Conservation (phyloP, 2,329 filamentous ascomycete species). For the Coleophoma crateriformis region DNA sequence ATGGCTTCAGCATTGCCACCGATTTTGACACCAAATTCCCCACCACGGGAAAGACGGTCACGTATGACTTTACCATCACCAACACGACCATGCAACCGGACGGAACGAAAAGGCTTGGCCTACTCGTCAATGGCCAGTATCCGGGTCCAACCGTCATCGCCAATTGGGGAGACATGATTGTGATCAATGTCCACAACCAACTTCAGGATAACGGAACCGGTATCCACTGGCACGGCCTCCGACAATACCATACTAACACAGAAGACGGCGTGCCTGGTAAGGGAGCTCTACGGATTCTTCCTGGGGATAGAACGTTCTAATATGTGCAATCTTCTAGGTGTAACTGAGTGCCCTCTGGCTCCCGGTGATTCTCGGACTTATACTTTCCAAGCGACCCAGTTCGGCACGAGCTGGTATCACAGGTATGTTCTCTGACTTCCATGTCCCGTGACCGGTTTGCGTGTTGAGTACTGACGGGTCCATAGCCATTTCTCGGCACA, state of each 20-base stretch:
- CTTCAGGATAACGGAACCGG: slow-evolving; percentile 24
- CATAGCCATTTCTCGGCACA: slow-evolving; percentile 41
- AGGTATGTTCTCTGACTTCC: too few relatives aligned
- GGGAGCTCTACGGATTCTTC: neutral
- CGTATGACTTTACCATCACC: slow-evolving; percentile 8
- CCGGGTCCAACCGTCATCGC: slow-evolving; percentile 15
- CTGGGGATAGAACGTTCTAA: neutral
- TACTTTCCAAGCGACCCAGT: slow-evolving; percentile 8
- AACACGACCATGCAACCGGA: slow-evolving; percentile 12
- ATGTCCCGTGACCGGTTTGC: too few relatives aligned
- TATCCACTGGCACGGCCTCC: slow-evolving; percentile 43
- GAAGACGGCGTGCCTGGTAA: slow-evolving; percentile 30
- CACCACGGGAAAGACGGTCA: slow-evolving; percentile 7
- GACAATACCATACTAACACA: slow-evolving; percentile 30
- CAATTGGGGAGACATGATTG: slow-evolving; percentile 27
- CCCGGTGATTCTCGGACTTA: slow-evolving; percentile 40
- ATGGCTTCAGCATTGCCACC: slow-evolving; percentile 8
- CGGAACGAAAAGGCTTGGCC: slow-evolving; percentile 13
- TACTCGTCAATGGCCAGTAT: slow-evolving; percentile 20
- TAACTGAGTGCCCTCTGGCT: slow-evolving; percentile 59
- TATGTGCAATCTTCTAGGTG: neutral
- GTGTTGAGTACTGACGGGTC: too few relatives aligned
- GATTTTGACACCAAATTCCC: slow-evolving; percentile 6
- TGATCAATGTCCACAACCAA: slow-evolving; percentile 20
- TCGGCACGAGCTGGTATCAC: slow-evolving; percentile 51